Evolutionary conservation across 192 early-diverging fungal species (phyloP).

Genomic region (Phycomyces nitens): DNA sequence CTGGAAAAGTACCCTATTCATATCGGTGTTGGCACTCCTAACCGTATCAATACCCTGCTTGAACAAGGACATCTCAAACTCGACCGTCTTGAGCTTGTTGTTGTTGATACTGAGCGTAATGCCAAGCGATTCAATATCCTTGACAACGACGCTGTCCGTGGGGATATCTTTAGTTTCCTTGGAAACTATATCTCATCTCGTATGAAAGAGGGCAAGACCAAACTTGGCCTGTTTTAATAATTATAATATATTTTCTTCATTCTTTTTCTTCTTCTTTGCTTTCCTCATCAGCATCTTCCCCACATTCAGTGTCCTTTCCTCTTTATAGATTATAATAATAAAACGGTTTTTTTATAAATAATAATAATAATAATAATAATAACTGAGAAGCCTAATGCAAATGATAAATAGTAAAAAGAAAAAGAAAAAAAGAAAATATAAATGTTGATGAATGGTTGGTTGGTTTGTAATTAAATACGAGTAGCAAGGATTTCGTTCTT

Average conservation of each 20-base stretch:
- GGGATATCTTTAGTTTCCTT: conserved; percentile 53
- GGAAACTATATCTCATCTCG: conserved; percentile 21
- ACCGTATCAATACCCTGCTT: conserved; percentile 58
- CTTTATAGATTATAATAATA: too few species aligned
- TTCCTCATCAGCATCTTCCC: too few species aligned
- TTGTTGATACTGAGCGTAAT: conserved; percentile 57
- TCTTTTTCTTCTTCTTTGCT: background rate
- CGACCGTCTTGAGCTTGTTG: conserved; percentile 55
- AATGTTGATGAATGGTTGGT: background rate
- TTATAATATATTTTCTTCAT: background rate
- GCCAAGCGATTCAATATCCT: conserved; percentile 58
- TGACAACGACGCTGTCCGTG: conserved; percentile 55
- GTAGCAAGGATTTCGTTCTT: conserved; percentile 51
- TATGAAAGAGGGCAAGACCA: conserved; percentile 26
- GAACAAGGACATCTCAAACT: conserved; percentile 51
- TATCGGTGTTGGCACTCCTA: conserved; percentile 70
- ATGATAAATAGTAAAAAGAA: background rate
- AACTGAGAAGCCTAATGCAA: too few species aligned
- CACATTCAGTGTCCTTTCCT: too few species aligned
- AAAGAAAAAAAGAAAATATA: background rate
- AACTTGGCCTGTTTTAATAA: conserved; percentile 30
- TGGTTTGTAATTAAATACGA: conserved; percentile 2
- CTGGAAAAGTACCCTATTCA: conserved; percentile 48
- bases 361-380: too few species aligned
- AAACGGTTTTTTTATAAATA: too few species aligned